A percentile compares a stretch with the other conserved stretches of the same genome.
phyloP scores from a whole-genome alignment of 768 basidiomycete species.

The Leccinum barrowsii region DNA sequence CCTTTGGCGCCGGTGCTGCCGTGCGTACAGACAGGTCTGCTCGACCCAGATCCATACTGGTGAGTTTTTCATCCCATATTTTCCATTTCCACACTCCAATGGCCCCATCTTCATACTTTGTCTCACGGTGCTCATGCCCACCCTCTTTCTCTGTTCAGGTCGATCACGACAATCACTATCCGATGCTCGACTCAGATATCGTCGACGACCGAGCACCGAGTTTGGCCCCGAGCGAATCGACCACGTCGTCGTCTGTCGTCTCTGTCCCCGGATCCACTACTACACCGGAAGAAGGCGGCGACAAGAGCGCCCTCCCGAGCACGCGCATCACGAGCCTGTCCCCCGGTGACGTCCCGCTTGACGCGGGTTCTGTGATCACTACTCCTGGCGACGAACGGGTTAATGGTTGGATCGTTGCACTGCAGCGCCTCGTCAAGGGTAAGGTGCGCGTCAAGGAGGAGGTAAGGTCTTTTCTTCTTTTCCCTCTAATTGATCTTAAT shows the following conservation, averaged over 20 bases:
- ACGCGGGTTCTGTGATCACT: background rate
- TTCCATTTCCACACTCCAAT: background rate
- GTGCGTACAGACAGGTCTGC: conserved; percentile 24
- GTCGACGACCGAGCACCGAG: conserved; percentile 2
- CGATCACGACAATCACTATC: conserved; percentile 6
- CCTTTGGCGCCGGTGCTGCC: conserved; percentile 17
- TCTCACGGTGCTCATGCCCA: background rate
- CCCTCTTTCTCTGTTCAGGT: conserved; percentile 4
- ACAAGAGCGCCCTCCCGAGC: conserved; percentile 9
- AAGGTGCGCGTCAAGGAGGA: conserved; percentile 23
- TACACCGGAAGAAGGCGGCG: background rate
- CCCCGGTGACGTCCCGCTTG: conserved; percentile 1
- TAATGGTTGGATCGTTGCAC: conserved; percentile 13
- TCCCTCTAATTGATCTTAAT: background rate
- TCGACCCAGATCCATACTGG: conserved; percentile 11
- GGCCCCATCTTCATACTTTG: background rate
- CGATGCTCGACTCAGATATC: conserved; percentile 2
- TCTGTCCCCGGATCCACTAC: background rate
- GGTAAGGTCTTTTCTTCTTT: conserved; percentile 8
- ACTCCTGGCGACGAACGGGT: conserved; percentile 8
- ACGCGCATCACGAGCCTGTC: conserved; percentile 21
- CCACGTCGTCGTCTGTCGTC: background rate
- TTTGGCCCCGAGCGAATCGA: conserved; percentile 1
- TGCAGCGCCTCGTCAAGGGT: conserved; percentile 32
- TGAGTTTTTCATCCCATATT: background rate